Evolutionary conservation across 2,329 filamentous ascomycete genomes (phyloP), one percentile per base, ranked within the genome.

Genomic region (Blastomyces silverae): DNA sequence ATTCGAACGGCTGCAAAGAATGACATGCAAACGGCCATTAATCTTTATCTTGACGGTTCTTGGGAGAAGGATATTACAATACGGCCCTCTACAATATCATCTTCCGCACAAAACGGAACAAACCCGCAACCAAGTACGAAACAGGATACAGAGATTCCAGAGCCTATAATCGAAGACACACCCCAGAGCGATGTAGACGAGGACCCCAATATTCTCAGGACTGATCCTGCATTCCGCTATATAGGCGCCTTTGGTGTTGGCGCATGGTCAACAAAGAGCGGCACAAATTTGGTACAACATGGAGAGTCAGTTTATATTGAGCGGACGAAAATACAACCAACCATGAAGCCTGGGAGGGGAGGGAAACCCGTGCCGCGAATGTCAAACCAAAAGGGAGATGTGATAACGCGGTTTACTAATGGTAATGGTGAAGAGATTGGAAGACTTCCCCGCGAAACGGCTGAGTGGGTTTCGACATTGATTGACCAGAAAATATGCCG

Each of bases 341-440:
- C 84, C 79, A 68, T 68, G 66, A 81, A 72, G 77, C 73, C 64
- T 71, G 79, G 70, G 80, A 82, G 76, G 73, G 77, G 71, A 67
- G 79, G 77, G 67, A 82, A 76, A 69, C 68, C 75, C 59, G 73
- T 74, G 64, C 71, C 79, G 6, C 80, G 77, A 13, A 80, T 83
- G n/a, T 79, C 83, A 0, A 84, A 86, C 48, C 87, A 86, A 70
- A 87, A 90, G 59, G 84, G 87, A 25, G 94, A 99, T 78, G 87
- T 96, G 6, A 84, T 99, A 66, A 95, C 97, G 34, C 87, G 94
- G 1, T 97, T 99, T 72, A 96, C 90, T 0, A 95, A 91, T 71
- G 76, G 82, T 11, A 83, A 79, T 62, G 92, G 92, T 0, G 86
- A 88, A 64, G 94, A 99, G 74, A 84, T 99, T 59, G 94, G 94